A percentile compares a stretch with the other conserved stretches of the same genome.
Evolutionary conservation across 106 monocot species (phyloP).

Genomic region (Phalaenopsis equestris): DNA sequence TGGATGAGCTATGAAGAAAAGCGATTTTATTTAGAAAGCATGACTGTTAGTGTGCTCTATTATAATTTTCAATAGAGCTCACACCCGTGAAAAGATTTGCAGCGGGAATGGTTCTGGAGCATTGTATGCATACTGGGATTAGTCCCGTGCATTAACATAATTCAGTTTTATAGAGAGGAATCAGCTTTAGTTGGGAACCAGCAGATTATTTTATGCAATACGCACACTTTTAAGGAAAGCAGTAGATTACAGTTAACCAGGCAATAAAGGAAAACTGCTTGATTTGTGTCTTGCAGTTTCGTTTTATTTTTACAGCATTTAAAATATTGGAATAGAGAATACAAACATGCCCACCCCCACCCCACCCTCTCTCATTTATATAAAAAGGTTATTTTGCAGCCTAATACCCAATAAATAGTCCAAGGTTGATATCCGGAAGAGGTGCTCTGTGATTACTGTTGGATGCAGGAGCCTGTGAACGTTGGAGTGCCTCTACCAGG

Average conservation of each 20-base stretch:
- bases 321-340: neutral
- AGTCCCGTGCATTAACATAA: neutral
- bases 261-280: neutral
- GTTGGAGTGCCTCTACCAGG: conserved; percentile 42
- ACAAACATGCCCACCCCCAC: neutral
- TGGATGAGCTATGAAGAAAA: too few relatives aligned
- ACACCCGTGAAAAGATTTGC: conserved; percentile 42
- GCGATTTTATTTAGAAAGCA: too few relatives aligned
- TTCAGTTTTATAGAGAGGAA: neutral
- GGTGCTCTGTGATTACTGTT: conserved; percentile 28
- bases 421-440: neutral
- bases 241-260: neutral
- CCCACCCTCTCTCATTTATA: neutral
- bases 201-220: too few relatives aligned
- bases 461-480: conserved; percentile 59
- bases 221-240: too few relatives aligned
- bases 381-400: neutral
- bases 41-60: too few relatives aligned
- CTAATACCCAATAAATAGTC: neutral
- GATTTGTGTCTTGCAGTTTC: neutral
- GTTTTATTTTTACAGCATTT: neutral
- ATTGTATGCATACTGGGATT: neutral
- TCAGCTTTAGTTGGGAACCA: too few relatives aligned
- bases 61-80: too few relatives aligned
- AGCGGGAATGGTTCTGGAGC: neutral